Percentiles rank a stretch among this genome's conserved stretches.
Evolutionary conservation across 805 yeast species (phyloP).

Genomic region (Ogataea nonfermentans): DNA sequence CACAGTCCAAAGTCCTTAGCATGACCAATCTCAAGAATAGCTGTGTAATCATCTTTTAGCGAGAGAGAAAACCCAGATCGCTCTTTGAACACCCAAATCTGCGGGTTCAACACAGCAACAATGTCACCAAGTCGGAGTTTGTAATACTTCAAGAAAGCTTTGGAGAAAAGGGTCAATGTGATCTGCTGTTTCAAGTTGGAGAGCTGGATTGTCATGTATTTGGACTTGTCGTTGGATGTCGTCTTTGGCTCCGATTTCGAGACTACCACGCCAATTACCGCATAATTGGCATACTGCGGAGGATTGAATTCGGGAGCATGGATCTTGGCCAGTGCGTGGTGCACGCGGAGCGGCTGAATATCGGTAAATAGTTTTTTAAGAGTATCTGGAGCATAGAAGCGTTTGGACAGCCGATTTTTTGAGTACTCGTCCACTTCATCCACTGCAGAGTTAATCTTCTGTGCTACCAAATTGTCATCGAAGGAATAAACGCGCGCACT

Average conservation of each 20-base stretch:
- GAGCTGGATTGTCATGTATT: conserved; percentile 59
- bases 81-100: conserved; percentile 40
- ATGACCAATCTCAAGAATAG: conserved; percentile 71
- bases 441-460: conserved; percentile 28
- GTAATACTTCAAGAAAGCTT: conserved; percentile 69
- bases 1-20: conserved; percentile 71
- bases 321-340: conserved; percentile 62
- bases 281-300: conserved; percentile 75
- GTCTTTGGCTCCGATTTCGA: conserved; percentile 52
- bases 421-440: conserved; percentile 49
- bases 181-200: conserved; percentile 67
- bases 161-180: conserved; percentile 61
- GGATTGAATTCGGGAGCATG: conserved; percentile 65
- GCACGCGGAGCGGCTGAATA: conserved; percentile 55
- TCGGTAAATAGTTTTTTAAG: conserved; percentile 42
- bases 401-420: conserved; percentile 39
- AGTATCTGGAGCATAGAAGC: conserved; percentile 43
- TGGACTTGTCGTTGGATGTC: conserved; percentile 40
- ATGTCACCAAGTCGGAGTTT: conserved; percentile 73
- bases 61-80: conserved; percentile 50
- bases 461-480: conserved; percentile 26
- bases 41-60: conserved; percentile 47
- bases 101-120: conserved; percentile 74
- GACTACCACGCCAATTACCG: conserved; percentile 68
- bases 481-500: conserved; percentile 41